phyloP scores from a whole-genome alignment of 306 rosid genomes.

The Arachis hypogaea region DNA sequence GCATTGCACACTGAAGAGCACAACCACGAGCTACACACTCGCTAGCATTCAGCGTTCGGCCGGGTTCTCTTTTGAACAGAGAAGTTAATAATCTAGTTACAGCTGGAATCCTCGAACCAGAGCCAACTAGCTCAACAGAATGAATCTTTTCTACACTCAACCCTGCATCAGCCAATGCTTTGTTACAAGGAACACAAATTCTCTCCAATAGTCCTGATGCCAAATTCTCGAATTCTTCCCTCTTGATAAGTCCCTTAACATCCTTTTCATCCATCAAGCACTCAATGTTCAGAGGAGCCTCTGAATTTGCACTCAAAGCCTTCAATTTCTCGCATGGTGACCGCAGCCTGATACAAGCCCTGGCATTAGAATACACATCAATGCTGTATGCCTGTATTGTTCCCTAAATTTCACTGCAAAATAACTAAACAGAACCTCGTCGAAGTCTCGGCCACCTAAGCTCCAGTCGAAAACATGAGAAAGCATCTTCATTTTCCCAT shows the following conservation, averaged over 20 bases:
- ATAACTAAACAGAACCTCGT: constrained; percentile 73
- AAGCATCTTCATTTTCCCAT: constrained; percentile 68
- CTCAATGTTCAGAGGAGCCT: constrained; percentile 86
- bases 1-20: constrained; percentile 97
- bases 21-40: constrained; percentile 98
- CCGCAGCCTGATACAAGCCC: constrained; percentile 69
- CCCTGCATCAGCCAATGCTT: constrained; percentile 77
- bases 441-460: constrained; percentile 89
- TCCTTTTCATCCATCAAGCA: constrained; percentile 98
- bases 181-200: constrained; percentile 71
- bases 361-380: constrained; percentile 71
- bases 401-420: constrained; percentile 69
- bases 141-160: constrained; percentile 61
- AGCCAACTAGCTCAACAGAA: constrained; percentile 92
- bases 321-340: constrained; percentile 89
- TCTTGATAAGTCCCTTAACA: constrained; percentile 80
- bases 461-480: constrained; percentile 71
- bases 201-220: constrained; percentile 71
- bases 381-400: constrained; percentile 47
- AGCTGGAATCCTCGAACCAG: constrained; percentile 94
- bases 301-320: constrained; percentile 86
- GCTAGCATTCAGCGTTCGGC: constrained; percentile 87
- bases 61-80: constrained; percentile 70
- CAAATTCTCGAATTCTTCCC: constrained; percentile 90
- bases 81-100: constrained; percentile 65